Evolutionary conservation across 2,329 filamentous ascomycete genomes (phyloP).

Genomic region (Penicillium thymicola): DNA sequence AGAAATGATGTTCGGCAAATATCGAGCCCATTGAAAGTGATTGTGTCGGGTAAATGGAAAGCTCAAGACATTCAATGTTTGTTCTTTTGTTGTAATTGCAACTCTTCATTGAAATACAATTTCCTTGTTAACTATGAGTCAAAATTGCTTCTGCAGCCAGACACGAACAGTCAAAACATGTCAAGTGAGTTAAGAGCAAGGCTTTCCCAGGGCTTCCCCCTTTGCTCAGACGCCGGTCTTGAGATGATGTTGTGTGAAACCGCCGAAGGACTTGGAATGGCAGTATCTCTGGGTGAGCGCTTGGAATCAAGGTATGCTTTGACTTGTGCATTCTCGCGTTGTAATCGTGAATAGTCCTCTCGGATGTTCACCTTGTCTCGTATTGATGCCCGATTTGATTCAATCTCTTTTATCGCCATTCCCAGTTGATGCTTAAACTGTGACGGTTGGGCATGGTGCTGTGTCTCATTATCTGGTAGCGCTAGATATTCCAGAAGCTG

Average conservation of each 20-base stretch:
- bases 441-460: conserved; percentile 8
- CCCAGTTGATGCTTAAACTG: conserved; percentile 24
- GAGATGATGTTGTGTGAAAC: conserved; percentile 9
- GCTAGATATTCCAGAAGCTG: conserved; percentile 13
- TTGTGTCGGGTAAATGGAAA: not conserved
- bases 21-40: not conserved
- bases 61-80: not conserved
- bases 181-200: conserved; percentile 25
- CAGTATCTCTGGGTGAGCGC: conserved; percentile 9
- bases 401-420: conserved; percentile 22
- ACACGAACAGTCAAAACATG: conserved; percentile 17
- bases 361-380: conserved; percentile 18
- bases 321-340: conserved; percentile 24
- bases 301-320: conserved; percentile 19
- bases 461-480: conserved; percentile 6
- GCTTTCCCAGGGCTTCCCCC: conserved; percentile 25
- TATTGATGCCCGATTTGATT: conserved; percentile 18
- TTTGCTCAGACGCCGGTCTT: conserved; percentile 12
- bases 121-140: not conserved
- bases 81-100: not conserved
- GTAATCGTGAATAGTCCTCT: conserved; percentile 24
- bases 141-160: not conserved
- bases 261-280: conserved; percentile 3
- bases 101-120: not conserved
- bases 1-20: not conserved